Conservation (phyloP, 2,329 filamentous ascomycete genomes). For the Fusarium cyanostomum region DNA sequence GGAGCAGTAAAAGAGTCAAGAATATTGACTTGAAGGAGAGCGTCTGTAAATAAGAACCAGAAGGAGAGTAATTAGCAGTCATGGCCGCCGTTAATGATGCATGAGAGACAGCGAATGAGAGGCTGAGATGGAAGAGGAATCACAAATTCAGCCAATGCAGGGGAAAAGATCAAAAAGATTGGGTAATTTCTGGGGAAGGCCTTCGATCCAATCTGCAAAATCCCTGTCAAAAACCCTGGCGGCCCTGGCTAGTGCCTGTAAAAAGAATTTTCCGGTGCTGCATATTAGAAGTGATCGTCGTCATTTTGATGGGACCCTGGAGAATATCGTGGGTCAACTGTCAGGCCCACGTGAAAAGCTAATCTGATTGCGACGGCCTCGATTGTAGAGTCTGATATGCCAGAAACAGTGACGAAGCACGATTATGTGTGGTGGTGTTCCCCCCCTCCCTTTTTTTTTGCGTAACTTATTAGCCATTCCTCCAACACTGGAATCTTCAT, state of each 20-base stretch:
- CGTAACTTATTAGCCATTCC: no score
- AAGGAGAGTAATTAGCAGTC: not conserved
- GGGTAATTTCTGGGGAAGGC: not conserved
- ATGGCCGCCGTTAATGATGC: not conserved
- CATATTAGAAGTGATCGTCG: conserved; percentile 1
- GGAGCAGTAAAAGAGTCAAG: conserved; percentile 2
- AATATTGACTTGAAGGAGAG: conserved; percentile 1
- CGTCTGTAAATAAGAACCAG: not conserved
- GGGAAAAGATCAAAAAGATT: not conserved
- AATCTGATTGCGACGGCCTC: no score
- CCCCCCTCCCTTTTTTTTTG: no score
- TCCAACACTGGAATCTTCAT: no score
- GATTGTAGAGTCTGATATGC: no score
- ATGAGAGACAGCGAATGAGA: not conserved
- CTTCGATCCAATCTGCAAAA: conserved; percentile 2
- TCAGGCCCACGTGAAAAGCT: not conserved
- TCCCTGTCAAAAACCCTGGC: not conserved
- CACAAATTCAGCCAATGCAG: not conserved
- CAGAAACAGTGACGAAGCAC: no score
- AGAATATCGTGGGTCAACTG: not conserved
- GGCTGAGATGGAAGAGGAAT: not conserved
- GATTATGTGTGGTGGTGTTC: no score
- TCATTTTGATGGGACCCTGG: not conserved
- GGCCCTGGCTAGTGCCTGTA: conserved; percentile 11
- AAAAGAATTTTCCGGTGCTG: not conserved